phyloP scores from a whole-genome alignment of 2,329 filamentous ascomycete genomes.

The Ophiocordyceps camponoti-saundersi region DNA sequence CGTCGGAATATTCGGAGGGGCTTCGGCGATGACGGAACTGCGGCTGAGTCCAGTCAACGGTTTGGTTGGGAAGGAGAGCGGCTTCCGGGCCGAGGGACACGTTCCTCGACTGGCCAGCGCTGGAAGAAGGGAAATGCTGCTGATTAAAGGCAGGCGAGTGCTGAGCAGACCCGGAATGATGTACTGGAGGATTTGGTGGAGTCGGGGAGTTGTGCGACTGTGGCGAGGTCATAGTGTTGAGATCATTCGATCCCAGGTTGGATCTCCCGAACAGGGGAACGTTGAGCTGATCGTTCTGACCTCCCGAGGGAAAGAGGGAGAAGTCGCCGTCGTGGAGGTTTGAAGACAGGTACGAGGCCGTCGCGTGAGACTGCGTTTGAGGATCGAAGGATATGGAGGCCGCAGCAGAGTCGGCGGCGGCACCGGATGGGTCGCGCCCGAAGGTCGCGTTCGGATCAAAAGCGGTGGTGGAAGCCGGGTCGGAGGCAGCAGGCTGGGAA shows the following conservation, averaged over 20 bases:
- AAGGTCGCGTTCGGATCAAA: conserved; percentile 27
- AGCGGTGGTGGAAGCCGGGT: conserved; percentile 16
- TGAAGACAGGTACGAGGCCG: conserved; percentile 25
- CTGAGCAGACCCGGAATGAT: conserved; percentile 29
- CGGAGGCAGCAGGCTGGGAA: conserved; percentile 14
- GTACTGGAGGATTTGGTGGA: conserved; percentile 33
- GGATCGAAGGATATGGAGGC: conserved; percentile 22
- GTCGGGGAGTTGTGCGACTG: conserved; percentile 39
- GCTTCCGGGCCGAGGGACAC: conserved; percentile 39
- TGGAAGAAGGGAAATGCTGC: conserved; percentile 34
- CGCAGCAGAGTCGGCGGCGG: conserved; percentile 18
- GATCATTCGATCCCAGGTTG: conserved; percentile 26
- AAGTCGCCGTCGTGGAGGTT: conserved; percentile 41
- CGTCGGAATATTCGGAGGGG: conserved; percentile 83
- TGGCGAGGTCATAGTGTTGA: conserved; percentile 36
- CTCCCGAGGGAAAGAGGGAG: conserved; percentile 42
- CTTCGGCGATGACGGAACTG: conserved; percentile 71
- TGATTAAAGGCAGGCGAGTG: conserved; percentile 41
- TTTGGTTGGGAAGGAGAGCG: conserved; percentile 34
- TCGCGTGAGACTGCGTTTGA: conserved; percentile 23
- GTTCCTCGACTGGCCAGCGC: conserved; percentile 34
- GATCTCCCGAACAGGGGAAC: conserved; percentile 40
- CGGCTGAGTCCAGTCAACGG: conserved; percentile 33
- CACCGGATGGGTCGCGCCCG: conserved; percentile 21
- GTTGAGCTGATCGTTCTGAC: conserved; percentile 39